Evolutionary conservation across 164 flowering plant genomes (phyloP).

Genomic region (Stephania cephalantha): DNA sequence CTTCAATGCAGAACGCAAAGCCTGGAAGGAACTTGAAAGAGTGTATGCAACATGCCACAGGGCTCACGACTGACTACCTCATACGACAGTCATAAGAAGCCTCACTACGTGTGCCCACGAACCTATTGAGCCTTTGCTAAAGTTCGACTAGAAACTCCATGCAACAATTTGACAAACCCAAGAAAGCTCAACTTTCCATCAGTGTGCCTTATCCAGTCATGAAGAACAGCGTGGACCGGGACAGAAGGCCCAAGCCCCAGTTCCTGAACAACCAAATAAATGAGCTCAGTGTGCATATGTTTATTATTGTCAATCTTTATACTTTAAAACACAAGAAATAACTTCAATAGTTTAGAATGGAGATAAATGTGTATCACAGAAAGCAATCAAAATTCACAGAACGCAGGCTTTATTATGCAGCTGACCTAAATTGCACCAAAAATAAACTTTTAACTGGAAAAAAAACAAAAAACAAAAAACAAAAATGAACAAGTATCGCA

Average conservation of each 20-base stretch:
- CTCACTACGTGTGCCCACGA: background rate
- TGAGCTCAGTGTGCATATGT: background rate
- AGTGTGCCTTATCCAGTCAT: constrained; percentile 86
- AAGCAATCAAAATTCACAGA: background rate
- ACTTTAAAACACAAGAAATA: background rate
- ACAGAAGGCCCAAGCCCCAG: constrained; percentile 82
- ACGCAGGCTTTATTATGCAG: background rate
- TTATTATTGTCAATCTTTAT: constrained; percentile 3
- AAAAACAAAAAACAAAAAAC: too few species aligned
- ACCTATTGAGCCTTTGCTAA: constrained; percentile 43
- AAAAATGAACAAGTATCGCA: too few species aligned
- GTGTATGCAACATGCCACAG: background rate
- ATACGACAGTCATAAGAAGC: background rate
- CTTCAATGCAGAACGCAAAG: background rate
- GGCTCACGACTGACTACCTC: background rate
- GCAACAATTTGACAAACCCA: constrained; percentile 85
- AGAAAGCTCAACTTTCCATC: constrained; percentile 95
- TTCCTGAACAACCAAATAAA: constrained; percentile 45
- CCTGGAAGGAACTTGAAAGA: background rate
- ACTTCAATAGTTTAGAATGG: background rate
- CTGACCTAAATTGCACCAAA: background rate
- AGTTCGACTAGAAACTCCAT: constrained; percentile 66
- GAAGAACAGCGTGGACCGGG: constrained; percentile 83
- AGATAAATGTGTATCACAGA: background rate
- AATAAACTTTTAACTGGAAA: background rate